These are phyloP conservation scores for Salix viminalis DNA, from an alignment of 345 rosid species.

Conservation along the genomic window DNA sequence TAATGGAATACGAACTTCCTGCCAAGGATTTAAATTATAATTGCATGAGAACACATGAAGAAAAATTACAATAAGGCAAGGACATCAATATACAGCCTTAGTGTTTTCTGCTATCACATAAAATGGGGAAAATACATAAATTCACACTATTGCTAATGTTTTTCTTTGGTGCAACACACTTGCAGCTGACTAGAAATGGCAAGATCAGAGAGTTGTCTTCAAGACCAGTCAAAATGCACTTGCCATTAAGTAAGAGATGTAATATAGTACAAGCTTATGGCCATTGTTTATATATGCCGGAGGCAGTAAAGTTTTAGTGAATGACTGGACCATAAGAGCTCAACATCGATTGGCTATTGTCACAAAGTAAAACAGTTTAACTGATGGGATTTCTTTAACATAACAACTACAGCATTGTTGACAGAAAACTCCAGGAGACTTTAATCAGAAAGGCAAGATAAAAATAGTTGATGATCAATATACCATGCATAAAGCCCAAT, in stretches of 20 bases:
- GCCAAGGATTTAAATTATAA: constrained; percentile 22
- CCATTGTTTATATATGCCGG: too few relatives aligned
- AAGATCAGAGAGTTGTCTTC: neutral
- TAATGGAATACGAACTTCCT: constrained; percentile 83
- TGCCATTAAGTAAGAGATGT: neutral
- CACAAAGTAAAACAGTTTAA: neutral
- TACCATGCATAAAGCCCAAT: neutral
- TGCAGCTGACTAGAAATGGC: neutral
- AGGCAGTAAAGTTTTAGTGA: neutral
- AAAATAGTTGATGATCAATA: neutral
- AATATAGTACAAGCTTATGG: neutral
- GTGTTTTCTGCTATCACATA: neutral
- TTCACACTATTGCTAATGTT: too few relatives aligned
- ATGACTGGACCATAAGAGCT: neutral
- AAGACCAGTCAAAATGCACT: neutral
- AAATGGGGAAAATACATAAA: too few relatives aligned
- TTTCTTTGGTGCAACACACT: neutral
- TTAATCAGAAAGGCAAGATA: neutral
- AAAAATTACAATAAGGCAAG: neutral
- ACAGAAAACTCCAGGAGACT: neutral
- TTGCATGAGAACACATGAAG: neutral
- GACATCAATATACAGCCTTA: neutral
- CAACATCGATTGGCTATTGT: neutral
- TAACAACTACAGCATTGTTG: too few relatives aligned
- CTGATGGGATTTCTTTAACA: neutral